Percentiles rank a stretch among this genome's conserved stretches.
Conservation (phyloP, 1,284 basidiomycete genomes). For the Fistulina hepatica region DNA sequence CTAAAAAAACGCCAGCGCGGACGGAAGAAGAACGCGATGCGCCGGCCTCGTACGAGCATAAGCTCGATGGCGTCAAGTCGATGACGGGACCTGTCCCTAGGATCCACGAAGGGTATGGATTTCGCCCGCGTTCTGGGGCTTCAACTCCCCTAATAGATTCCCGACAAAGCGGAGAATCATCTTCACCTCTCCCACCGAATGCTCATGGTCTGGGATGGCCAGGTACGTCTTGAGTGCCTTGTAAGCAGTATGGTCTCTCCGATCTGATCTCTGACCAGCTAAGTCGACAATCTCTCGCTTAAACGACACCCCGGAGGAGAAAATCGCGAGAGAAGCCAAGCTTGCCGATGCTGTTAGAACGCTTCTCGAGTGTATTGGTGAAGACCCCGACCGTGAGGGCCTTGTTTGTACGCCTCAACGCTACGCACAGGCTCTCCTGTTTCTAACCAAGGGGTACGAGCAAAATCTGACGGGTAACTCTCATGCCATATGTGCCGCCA, state of each 20-base stretch:
- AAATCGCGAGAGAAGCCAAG: slow-evolving; percentile 60
- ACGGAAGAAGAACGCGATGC: too few relatives aligned
- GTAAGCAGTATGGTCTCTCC: slow-evolving; percentile 1
- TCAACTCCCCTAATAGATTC: slow-evolving; percentile 44
- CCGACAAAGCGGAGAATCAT: slow-evolving; percentile 15
- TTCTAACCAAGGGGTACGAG: slow-evolving; percentile 99
- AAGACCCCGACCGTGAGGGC: slow-evolving; percentile 94
- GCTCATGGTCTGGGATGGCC: slow-evolving; percentile 91
- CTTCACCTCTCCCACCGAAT: slow-evolving; percentile 54
- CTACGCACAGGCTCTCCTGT: slow-evolving; percentile 95
- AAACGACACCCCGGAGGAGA: slow-evolving; percentile 68
- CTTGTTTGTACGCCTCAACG: slow-evolving; percentile 86
- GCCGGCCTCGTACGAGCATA: too few relatives aligned
- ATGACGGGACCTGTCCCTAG: too few relatives aligned
- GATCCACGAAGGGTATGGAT: slow-evolving; percentile 70
- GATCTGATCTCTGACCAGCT: slow-evolving; percentile 35
- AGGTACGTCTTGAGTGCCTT: slow-evolving; percentile 37
- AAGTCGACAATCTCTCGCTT: slow-evolving; percentile 84
- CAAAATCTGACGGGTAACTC: slow-evolving; percentile 74
- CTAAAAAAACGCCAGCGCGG: too few relatives aligned
- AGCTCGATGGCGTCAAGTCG: too few relatives aligned
- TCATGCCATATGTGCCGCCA: slow-evolving; percentile 9
- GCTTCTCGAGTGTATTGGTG: slow-evolving; percentile 94
- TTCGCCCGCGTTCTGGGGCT: slow-evolving; percentile 55
- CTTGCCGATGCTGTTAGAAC: slow-evolving; percentile 82